Percentiles rank a stretch among this genome's conserved stretches.
Evolutionary conservation across 768 basidiomycete species (phyloP).

Genomic region (Lactarius evosmus): DNA sequence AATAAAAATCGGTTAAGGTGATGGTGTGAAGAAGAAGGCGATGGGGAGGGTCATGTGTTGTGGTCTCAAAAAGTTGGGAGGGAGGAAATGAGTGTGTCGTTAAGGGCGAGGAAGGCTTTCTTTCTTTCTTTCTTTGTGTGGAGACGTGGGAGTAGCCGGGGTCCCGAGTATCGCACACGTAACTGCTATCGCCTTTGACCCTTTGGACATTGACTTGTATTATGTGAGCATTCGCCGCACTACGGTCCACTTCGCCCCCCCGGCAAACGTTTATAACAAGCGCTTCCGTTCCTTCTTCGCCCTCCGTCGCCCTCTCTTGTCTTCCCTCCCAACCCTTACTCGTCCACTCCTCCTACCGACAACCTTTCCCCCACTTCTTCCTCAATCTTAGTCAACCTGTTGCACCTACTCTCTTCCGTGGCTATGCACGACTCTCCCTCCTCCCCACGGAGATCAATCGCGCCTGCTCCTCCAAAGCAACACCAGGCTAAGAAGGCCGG

Average conservation of each 20-base stretch:
- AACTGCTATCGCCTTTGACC: conserved; percentile 19
- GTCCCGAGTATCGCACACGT: conserved; percentile 14
- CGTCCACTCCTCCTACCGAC: conserved; percentile 21
- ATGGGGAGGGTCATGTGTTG: not conserved
- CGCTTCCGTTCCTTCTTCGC: conserved; percentile 26
- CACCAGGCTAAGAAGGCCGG: conserved; percentile 41
- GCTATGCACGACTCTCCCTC: conserved; percentile 37
- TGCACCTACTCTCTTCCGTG: conserved; percentile 26
- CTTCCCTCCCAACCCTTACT: conserved; percentile 14
- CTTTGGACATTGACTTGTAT: conserved; percentile 2
- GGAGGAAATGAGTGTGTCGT: not conserved
- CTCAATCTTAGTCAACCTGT: conserved; percentile 23
- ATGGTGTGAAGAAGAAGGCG: conserved; percentile 8
- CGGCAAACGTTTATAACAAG: conserved; percentile 27
- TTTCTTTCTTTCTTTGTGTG: not conserved
- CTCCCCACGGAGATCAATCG: conserved; percentile 35
- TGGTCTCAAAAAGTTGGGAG: not conserved
- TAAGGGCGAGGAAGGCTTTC: not conserved
- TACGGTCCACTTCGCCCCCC: conserved; percentile 19
- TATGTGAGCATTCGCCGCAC: conserved; percentile 27
- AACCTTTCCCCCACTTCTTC: not conserved
- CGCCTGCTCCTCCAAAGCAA: conserved; percentile 38
- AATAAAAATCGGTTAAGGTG: conserved; percentile 3
- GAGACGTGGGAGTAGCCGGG: conserved; percentile 18
- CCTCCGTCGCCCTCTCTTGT: conserved; percentile 29